Evolutionary conservation across 371 early-diverging fungal species (phyloP).

Genomic region (Mucor ambiguus): DNA sequence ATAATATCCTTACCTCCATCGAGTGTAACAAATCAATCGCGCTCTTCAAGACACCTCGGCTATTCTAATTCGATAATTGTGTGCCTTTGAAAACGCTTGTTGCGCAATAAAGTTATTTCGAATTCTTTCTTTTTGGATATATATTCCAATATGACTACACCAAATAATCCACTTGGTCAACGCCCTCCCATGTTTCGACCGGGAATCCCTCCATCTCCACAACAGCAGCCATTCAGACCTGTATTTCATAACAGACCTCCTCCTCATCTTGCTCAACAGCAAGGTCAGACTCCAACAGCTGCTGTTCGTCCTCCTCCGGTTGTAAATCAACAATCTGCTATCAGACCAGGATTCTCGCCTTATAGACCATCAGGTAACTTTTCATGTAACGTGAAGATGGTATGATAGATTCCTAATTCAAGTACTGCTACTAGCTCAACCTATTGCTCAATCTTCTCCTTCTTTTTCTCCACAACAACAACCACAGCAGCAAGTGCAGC

Average conservation of each 20-base stretch:
- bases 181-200: conserved; percentile 5
- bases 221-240: not conserved
- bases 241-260: not conserved
- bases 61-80: not conserved
- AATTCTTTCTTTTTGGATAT: not conserved
- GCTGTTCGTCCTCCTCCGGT: not conserved
- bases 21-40: not conserved
- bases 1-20: not conserved
- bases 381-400: not conserved
- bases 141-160: not conserved
- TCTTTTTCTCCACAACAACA: not conserved
- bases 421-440: not conserved
- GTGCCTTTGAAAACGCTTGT: not conserved
- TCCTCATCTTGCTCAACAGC: not conserved
- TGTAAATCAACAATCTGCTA: not conserved
- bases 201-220: not conserved
- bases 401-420: not conserved
- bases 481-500: not conserved
- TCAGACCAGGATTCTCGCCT: conserved; percentile 1
- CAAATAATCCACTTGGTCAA: not conserved
- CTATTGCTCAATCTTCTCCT: not conserved
- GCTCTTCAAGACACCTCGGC: not conserved
- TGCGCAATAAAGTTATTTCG: not conserved
- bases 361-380: conserved; percentile 2
- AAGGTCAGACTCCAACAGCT: too few species aligned